These are phyloP conservation scores for Fraxinus baroniana DNA, from an alignment of 305 asterid species.

Conservation along the genomic window DNA sequence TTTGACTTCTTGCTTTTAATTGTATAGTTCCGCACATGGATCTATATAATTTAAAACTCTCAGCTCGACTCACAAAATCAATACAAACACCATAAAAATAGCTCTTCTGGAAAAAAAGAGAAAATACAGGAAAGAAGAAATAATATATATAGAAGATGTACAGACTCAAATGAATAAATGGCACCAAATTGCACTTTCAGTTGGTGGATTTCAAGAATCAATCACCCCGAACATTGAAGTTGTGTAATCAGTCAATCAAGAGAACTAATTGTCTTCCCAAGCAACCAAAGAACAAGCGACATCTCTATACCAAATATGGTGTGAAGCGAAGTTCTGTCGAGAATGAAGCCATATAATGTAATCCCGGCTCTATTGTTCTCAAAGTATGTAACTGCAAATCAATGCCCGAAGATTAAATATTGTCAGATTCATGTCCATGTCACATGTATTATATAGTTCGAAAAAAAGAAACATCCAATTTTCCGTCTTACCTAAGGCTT, in stretches of 20 bases:
- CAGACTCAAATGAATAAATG: conserved; percentile 11
- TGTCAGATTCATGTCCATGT: neutral
- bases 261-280: conserved; percentile 56
- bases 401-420: neutral
- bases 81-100: neutral
- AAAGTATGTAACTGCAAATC: conserved; percentile 48
- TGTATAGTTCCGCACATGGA: no score
- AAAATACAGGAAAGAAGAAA: neutral
- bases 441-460: neutral
- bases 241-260: conserved; percentile 20
- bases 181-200: neutral
- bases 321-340: conserved; percentile 55
- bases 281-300: conserved; percentile 60
- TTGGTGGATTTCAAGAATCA: neutral
- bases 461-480: neutral
- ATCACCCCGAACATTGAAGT: neutral
- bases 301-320: conserved; percentile 55
- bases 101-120: neutral
- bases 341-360: conserved; percentile 57
- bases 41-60: no score
- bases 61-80: neutral
- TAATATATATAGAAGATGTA: neutral
- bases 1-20: no score
- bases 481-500: conserved; percentile 67
- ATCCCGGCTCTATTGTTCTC: conserved; percentile 67